A percentile compares a stretch with the other conserved stretches of the same genome.
Conservation (phyloP, 805 yeast species). For the Wickerhamiella kurtzmanii region DNA sequence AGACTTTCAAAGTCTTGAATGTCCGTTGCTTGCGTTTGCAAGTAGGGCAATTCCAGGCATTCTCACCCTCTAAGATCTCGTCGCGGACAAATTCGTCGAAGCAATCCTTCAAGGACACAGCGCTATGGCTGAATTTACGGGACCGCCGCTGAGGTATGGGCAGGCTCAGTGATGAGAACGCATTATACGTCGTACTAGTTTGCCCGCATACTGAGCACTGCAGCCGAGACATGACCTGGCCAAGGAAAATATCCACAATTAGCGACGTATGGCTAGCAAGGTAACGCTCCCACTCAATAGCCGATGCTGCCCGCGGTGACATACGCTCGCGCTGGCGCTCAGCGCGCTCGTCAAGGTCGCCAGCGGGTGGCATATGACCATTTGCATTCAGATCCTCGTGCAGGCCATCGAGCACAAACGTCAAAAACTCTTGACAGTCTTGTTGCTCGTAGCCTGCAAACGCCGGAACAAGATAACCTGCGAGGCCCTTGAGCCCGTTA, state of each 20-base stretch:
- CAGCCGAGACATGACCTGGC: conserved; percentile 72
- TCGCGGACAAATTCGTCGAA: conserved; percentile 62
- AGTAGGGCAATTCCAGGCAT: conserved; percentile 72
- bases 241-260: conserved; percentile 72
- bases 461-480: conserved; percentile 51
- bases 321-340: conserved; percentile 58
- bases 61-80: conserved; percentile 62
- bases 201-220: conserved; percentile 56
- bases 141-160: conserved; percentile 38
- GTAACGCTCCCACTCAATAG: conserved; percentile 87
- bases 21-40: conserved; percentile 55
- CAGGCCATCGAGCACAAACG: conserved; percentile 57
- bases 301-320: conserved; percentile 67
- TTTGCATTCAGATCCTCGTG: conserved; percentile 72
- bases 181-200: conserved; percentile 76
- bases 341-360: conserved; percentile 55
- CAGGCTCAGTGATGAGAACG: conserved; percentile 64
- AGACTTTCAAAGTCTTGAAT: conserved; percentile 54
- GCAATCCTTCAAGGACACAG: conserved; percentile 43
- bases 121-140: conserved; percentile 5
- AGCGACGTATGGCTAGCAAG: conserved; percentile 64
- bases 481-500: conserved; percentile 45
- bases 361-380: conserved; percentile 39
- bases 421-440: conserved; percentile 73
- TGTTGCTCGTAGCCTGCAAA: conserved; percentile 65